Percentiles rank a stretch among this genome's conserved stretches.
Evolutionary conservation across 176 grass and related monocot species (phyloP).

Genomic region (Avena eriantha): DNA sequence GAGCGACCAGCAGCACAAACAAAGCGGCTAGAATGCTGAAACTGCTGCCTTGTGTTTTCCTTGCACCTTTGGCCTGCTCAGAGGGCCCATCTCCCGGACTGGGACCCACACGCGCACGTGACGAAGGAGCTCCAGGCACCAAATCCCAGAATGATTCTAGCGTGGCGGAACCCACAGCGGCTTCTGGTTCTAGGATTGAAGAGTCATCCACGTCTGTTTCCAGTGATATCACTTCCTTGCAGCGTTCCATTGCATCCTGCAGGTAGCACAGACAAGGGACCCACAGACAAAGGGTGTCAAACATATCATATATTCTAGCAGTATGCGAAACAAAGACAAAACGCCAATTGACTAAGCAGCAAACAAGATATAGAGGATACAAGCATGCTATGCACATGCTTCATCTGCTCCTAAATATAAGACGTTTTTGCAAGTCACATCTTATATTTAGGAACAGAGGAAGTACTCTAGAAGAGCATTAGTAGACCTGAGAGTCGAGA

Average conservation of each 20-base stretch:
- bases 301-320: neutral
- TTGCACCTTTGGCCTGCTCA: constrained; percentile 1
- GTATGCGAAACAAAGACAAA: neutral
- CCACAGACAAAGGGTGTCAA: neutral
- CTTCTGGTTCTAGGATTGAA: constrained; percentile 71
- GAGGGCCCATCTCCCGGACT: constrained; percentile 4
- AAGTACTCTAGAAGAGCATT: neutral
- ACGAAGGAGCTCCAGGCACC: constrained; percentile 46
- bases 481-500: neutral
- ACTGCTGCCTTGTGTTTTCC: constrained; percentile 23
- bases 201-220: constrained; percentile 47
- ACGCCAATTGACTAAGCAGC: neutral
- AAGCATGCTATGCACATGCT: neutral
- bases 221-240: constrained; percentile 86
- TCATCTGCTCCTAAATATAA: no score
- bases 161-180: constrained; percentile 2
- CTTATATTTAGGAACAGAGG: no score
- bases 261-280: neutral
- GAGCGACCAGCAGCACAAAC: constrained; percentile 57
- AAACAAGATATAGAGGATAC: neutral
- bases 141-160: constrained; percentile 79
- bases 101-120: neutral
- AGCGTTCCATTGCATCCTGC: constrained; percentile 72
- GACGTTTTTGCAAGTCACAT: no score
- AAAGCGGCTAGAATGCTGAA: constrained; percentile 47